These are phyloP conservation scores for Cercospora zeae-maydis DNA, from an alignment of 2,329 filamentous ascomycete genomes.

Conservation along the genomic window DNA sequence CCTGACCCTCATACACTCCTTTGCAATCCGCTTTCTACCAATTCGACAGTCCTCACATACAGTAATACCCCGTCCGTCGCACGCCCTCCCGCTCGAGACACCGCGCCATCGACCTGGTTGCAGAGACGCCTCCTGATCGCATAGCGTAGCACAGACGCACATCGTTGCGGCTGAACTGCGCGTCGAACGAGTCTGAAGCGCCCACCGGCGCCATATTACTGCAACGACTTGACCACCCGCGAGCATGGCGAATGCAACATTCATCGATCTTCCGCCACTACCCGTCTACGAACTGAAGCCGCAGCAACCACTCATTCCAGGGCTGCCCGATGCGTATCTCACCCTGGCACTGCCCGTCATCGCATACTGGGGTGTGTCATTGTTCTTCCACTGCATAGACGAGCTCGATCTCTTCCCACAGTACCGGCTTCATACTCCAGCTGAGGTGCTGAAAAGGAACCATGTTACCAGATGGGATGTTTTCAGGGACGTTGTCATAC, in stretches of 20 bases:
- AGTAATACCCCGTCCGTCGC: neutral
- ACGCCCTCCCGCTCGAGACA: neutral
- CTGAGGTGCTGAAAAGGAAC: conserved; percentile 83
- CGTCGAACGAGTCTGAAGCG: conserved; percentile 7
- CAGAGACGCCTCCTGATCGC: conserved; percentile 7
- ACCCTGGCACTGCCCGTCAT: conserved; percentile 71
- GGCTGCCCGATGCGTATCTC: conserved; percentile 77
- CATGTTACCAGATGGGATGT: conserved; percentile 82
- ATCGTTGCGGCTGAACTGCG: conserved; percentile 2
- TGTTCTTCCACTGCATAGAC: conserved; percentile 86
- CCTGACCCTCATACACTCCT: conserved; percentile 21
- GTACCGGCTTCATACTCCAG: conserved; percentile 91
- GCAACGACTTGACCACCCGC: neutral
- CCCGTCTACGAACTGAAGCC: conserved; percentile 73
- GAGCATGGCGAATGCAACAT: conserved; percentile 42
- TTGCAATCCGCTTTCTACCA: conserved; percentile 3
- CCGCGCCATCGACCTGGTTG: neutral
- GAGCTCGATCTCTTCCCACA: conserved; percentile 79
- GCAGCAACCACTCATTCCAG: conserved; percentile 68
- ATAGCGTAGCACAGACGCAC: neutral
- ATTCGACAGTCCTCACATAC: neutral
- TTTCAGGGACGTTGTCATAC: conserved; percentile 82
- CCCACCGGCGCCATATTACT: conserved; percentile 11
- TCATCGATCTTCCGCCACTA: conserved; percentile 72
- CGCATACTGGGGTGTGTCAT: conserved; percentile 83